Evolutionary conservation across 371 early-diverging fungal species (phyloP).

Genomic region (Capniomyces stellatus): DNA sequence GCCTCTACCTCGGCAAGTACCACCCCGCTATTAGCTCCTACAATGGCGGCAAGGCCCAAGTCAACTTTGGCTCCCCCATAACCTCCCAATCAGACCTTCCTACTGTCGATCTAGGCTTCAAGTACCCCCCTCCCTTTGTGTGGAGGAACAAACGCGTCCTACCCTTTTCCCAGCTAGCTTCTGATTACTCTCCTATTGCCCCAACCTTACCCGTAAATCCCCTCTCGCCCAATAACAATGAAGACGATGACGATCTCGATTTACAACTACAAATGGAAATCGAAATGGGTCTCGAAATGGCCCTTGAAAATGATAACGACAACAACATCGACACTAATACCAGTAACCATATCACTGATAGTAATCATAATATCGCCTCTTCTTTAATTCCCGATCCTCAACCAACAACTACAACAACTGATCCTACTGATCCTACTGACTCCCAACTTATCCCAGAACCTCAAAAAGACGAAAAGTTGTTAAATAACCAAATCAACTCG

Average conservation of each 20-base stretch:
- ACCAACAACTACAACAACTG: too few species aligned
- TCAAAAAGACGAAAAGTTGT: neutral
- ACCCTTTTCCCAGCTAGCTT: neutral
- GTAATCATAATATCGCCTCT: neutral
- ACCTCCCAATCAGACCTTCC: neutral
- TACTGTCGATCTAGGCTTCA: neutral
- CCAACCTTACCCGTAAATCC: too few species aligned
- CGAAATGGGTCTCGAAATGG: neutral
- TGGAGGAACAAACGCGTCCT: neutral
- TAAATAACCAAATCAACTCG: neutral
- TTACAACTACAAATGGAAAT: neutral
- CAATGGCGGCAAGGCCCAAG: slow-evolving; percentile 30
- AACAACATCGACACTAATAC: neutral
- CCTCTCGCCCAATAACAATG: neutral
- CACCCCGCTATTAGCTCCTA: slow-evolving; percentile 45
- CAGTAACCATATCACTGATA: neutral
- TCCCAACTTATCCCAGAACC: too few species aligned
- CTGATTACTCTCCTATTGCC: neutral
- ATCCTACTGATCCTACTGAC: too few species aligned
- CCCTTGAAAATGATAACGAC: neutral
- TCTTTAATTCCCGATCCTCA: too few species aligned
- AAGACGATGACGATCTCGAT: neutral
- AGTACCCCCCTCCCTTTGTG: neutral
- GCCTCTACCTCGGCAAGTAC: slow-evolving; percentile 44
- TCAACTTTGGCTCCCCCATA: slow-evolving; percentile 38